Percentiles rank a stretch among this genome's conserved stretches.
Evolutionary conservation across 2,329 filamentous ascomycete genomes (phyloP).

Genomic region (Aspergillus proliferans): DNA sequence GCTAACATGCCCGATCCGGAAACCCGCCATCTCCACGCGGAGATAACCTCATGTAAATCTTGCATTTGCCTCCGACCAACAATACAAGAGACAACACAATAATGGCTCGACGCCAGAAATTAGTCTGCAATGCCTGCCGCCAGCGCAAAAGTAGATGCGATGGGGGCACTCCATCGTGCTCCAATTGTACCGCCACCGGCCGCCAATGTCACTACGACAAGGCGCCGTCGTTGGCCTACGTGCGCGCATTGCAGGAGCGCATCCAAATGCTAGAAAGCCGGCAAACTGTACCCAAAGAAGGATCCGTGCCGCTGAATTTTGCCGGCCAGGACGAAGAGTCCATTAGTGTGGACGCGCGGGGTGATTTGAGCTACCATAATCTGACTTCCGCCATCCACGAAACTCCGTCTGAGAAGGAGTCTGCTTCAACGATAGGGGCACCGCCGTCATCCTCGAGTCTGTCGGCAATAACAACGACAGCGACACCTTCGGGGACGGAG

Average conservation of each 20-base stretch:
- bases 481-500: background rate
- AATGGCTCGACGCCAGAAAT: conserved; percentile 2
- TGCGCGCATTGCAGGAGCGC: conserved; percentile 2
- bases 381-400: conserved; percentile 5
- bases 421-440: background rate
- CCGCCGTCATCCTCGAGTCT: background rate
- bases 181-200: conserved; percentile 1
- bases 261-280: conserved; percentile 1
- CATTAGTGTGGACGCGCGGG: conserved; percentile 1
- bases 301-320: background rate
- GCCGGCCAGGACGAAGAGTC: background rate
- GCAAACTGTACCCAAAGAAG: background rate
- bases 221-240: conserved; percentile 4
- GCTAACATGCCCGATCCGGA: background rate
- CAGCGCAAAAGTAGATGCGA: conserved; percentile 6
- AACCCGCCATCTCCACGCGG: background rate
- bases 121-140: conserved; percentile 3
- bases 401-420: background rate
- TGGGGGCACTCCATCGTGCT: conserved; percentile 1
- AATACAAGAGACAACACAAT: background rate
- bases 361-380: conserved; percentile 4
- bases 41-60: background rate
- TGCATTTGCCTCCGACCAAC: background rate
- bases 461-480: background rate
- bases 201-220: conserved; percentile 5